phyloP scores from a whole-genome alignment of 306 rosid species.

The Heteromeles arbutifolia region DNA sequence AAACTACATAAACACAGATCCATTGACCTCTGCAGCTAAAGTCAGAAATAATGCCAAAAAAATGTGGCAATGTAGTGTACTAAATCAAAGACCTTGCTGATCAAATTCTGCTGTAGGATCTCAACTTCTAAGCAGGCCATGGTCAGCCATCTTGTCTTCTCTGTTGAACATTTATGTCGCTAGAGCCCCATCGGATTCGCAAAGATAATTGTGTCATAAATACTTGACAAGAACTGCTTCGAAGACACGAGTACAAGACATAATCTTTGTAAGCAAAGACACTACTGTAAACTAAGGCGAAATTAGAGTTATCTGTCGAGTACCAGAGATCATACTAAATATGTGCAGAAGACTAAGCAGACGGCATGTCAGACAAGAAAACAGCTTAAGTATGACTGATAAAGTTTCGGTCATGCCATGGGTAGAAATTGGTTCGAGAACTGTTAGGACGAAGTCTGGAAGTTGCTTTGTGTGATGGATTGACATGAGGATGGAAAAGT shows the following conservation, averaged over 20 bases:
- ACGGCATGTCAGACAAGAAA: background rate
- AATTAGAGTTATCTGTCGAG: background rate
- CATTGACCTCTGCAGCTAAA: background rate
- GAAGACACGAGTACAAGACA: background rate
- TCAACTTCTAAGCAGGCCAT: background rate
- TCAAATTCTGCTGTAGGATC: background rate
- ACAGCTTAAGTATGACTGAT: background rate
- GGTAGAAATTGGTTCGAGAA: background rate
- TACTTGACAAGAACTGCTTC: background rate
- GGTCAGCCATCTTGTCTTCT: conserved; percentile 8
- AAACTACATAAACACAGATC: background rate
- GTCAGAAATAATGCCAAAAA: background rate
- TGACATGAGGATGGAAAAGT: background rate
- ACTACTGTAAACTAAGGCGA: background rate
- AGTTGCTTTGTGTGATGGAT: background rate
- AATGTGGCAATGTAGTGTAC: background rate
- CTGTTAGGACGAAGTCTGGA: background rate
- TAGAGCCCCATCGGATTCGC: background rate
- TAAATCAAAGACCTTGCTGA: background rate
- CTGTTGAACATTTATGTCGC: background rate
- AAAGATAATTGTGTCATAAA: too few relatives aligned
- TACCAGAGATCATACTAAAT: background rate
- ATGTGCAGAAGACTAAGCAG: background rate
- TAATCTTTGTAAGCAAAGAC: background rate
- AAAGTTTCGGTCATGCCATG: background rate